phyloP scores from a whole-genome alignment of 2,329 filamentous ascomycete genomes.

The Penicillium sp. region DNA sequence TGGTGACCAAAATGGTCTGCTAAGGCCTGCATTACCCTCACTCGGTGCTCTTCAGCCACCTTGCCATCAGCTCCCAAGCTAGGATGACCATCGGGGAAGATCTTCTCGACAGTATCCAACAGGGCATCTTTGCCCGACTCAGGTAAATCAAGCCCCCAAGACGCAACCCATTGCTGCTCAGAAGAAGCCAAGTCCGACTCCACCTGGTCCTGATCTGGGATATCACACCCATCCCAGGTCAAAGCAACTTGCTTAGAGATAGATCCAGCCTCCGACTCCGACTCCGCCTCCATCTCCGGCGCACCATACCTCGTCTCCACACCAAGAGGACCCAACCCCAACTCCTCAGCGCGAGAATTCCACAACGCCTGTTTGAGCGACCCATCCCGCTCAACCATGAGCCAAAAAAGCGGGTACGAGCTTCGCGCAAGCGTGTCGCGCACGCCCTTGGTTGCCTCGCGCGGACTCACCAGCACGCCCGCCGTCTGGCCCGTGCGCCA shows the following conservation, averaged over 20 bases:
- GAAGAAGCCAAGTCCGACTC: conserved; percentile 29
- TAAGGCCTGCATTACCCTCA: conserved; percentile 24
- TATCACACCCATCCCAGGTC: conserved; percentile 43
- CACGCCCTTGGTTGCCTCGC: conserved; percentile 76
- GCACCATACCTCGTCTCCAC: conserved; percentile 42
- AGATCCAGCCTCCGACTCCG: conserved; percentile 18
- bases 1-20: conserved; percentile 6
- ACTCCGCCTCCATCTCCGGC: no score
- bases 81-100: conserved; percentile 30
- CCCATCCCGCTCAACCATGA: conserved; percentile 46
- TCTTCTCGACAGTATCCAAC: conserved; percentile 32
- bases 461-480: conserved; percentile 71
- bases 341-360: conserved; percentile 46
- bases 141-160: conserved; percentile 29
- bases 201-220: conserved; percentile 38
- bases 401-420: conserved; percentile 71
- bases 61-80: conserved; percentile 4
- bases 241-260: conserved; percentile 31
- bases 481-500: conserved; percentile 71
- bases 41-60: conserved; percentile 28
- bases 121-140: conserved; percentile 27
- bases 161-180: conserved; percentile 34
- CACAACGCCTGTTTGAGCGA: conserved; percentile 49
- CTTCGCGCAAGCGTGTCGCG: conserved; percentile 71
- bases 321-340: conserved; percentile 44